phyloP scores from a whole-genome alignment of 192 early-diverging fungal genomes.

The Coemansia nantahalensis region DNA sequence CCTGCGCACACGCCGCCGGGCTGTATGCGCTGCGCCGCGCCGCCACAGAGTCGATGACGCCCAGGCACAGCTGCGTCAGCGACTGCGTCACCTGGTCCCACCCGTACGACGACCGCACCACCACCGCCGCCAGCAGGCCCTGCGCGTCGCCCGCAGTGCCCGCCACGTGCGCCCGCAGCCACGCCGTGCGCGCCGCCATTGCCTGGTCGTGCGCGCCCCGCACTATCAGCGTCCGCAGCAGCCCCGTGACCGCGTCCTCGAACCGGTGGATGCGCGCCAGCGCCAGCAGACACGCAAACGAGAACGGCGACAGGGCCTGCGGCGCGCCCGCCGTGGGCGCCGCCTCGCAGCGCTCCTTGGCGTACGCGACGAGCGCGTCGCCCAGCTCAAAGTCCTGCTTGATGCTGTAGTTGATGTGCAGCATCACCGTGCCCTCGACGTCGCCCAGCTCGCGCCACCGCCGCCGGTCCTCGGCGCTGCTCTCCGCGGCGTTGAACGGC shows the following conservation, averaged over 20 bases:
- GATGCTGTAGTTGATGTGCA: conserved; percentile 68
- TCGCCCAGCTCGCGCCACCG: conserved; percentile 47
- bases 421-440: conserved; percentile 66
- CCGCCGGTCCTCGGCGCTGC: conserved; percentile 2
- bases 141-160: conserved; percentile 1
- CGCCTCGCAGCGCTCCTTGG: conserved; percentile 52
- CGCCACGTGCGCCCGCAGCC: conserved; percentile 15
- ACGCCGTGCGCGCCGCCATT: conserved; percentile 7
- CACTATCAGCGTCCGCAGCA: conserved; percentile 25
- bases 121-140: conserved; percentile 16
- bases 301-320: conserved; percentile 55
- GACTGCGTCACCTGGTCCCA: conserved; percentile 53
- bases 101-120: conserved; percentile 26
- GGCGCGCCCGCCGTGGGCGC: too few species aligned
- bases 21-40: conserved; percentile 15
- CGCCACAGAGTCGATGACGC: conserved; percentile 17
- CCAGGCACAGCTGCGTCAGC: conserved; percentile 38
- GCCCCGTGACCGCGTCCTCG: conserved; percentile 53
- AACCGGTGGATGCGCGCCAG: conserved; percentile 71
- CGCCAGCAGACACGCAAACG: conserved; percentile 64
- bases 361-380: conserved; percentile 35
- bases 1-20: conserved; percentile 13
- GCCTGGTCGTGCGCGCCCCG: conserved; percentile 24
- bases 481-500: neutral
- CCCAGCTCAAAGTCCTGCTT: conserved; percentile 68